phyloP scores from a whole-genome alignment of 2,329 filamentous ascomycete genomes.

The Colletotrichum somersetense region DNA sequence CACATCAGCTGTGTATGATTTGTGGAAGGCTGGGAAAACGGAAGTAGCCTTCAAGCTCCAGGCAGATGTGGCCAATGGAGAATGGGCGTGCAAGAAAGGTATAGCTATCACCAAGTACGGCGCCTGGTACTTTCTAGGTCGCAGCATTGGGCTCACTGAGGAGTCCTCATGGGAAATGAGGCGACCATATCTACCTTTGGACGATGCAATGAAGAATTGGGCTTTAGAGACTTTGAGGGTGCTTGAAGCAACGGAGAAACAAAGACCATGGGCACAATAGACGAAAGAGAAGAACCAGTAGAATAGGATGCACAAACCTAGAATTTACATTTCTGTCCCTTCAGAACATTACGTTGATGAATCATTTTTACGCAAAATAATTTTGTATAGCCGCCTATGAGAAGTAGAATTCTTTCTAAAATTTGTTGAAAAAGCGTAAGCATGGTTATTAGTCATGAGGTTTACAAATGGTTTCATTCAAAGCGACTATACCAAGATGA shows the following conservation, averaged over 20 bases:
- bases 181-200: slow-evolving; percentile 56
- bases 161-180: slow-evolving; percentile 56
- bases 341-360: too few species aligned
- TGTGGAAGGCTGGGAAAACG: slow-evolving; percentile 54
- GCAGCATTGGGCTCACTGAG: slow-evolving; percentile 51
- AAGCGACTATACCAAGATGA: too few species aligned
- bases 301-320: background rate
- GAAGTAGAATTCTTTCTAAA: too few species aligned
- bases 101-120: slow-evolving; percentile 62
- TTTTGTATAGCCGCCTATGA: too few species aligned
- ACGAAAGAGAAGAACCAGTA: background rate
- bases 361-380: too few species aligned
- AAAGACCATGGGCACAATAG: slow-evolving; percentile 33
- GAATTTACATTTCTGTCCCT: background rate
- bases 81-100: slow-evolving; percentile 64
- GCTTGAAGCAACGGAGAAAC: slow-evolving; percentile 51
- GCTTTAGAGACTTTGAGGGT: slow-evolving; percentile 56
- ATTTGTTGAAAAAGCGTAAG: too few species aligned
- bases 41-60: slow-evolving; percentile 57
- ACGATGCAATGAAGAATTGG: slow-evolving; percentile 56
- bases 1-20: slow-evolving; percentile 55
- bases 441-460: too few species aligned
- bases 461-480: too few species aligned
- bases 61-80: slow-evolving; percentile 58
- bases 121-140: slow-evolving; percentile 57